Percentiles rank a stretch among this genome's conserved stretches.
These are phyloP conservation scores for Cenchrus fungigraminus DNA, from an alignment of 176 grass and related monocot genomes.

Conservation along the genomic window DNA sequence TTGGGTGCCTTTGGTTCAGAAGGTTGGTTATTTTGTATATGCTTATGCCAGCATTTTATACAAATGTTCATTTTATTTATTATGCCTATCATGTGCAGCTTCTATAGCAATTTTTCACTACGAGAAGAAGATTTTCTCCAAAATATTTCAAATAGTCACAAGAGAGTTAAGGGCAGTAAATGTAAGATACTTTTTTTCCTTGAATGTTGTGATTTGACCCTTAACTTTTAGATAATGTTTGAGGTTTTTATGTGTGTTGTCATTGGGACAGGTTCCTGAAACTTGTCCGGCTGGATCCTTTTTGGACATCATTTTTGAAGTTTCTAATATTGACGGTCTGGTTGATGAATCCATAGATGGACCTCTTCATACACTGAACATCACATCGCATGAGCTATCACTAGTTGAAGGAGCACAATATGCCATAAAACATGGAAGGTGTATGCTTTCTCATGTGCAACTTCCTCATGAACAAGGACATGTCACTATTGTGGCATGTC, in stretches of 20 bases:
- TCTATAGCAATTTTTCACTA: slow-evolving; percentile 31
- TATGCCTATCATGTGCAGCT: slow-evolving; percentile 16
- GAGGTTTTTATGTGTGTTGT: not conserved
- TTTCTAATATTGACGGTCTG: slow-evolving; percentile 24
- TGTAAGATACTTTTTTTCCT: slow-evolving; percentile 23
- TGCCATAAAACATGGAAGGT: slow-evolving; percentile 45
- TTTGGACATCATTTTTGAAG: slow-evolving; percentile 42
- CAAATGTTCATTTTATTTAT: slow-evolving; percentile 27
- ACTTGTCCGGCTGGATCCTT: slow-evolving; percentile 14
- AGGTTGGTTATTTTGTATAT: slow-evolving; percentile 27
- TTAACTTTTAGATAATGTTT: not conserved
- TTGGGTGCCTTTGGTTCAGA: slow-evolving; percentile 36
- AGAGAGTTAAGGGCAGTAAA: slow-evolving; percentile 37
- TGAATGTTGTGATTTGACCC: not conserved
- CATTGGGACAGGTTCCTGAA: slow-evolving; percentile 39
- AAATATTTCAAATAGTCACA: slow-evolving; percentile 32
- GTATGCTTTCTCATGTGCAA: slow-evolving; percentile 35
- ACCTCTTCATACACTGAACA: slow-evolving; percentile 37
- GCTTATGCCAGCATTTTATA: not conserved
- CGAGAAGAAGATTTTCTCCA: slow-evolving; percentile 25
- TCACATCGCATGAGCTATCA: slow-evolving; percentile 27
- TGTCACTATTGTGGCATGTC: slow-evolving; percentile 34
- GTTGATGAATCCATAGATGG: slow-evolving; percentile 47
- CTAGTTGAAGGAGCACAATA: slow-evolving; percentile 38
- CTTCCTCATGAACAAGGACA: slow-evolving; percentile 35